These are phyloP conservation scores for Gremmenia infestans DNA, from an alignment of 2,329 filamentous ascomycete genomes.

Conservation along the genomic window DNA sequence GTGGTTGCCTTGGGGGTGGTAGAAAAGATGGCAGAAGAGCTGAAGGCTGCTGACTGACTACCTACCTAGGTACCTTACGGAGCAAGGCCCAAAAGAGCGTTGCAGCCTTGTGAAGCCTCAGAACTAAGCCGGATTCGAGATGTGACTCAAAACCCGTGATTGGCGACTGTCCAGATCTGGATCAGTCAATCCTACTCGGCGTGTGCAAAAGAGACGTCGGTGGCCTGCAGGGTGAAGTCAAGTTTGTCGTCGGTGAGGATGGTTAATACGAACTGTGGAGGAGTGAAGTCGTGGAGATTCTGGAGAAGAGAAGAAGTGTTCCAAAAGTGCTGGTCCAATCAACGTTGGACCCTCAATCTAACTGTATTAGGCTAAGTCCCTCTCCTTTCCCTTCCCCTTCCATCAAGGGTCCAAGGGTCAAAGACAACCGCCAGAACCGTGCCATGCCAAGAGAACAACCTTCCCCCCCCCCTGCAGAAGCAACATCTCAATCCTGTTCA, in stretches of 20 bases:
- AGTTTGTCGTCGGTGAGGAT: no score
- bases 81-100: not conserved
- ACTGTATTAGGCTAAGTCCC: no score
- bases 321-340: no score
- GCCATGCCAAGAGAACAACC: not conserved
- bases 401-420: not conserved
- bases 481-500: not conserved
- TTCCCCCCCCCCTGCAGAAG: constrained; percentile 4
- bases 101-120: not conserved
- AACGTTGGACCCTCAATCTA: no score
- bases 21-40: not conserved
- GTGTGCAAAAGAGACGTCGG: not conserved
- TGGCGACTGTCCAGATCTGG: not conserved
- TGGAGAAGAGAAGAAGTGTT: no score
- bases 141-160: not conserved
- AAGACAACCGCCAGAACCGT: not conserved
- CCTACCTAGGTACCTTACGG: not conserved
- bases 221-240: not conserved
- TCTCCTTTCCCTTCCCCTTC: not conserved
- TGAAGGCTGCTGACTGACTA: not conserved
- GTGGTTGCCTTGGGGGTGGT: not conserved
- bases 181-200: not conserved
- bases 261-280: not conserved
- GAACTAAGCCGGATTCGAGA: not conserved
- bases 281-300: not conserved